These are phyloP conservation scores for Arthrinium puccinioides DNA, from an alignment of 2,329 filamentous ascomycete species.

Conservation along the genomic window DNA sequence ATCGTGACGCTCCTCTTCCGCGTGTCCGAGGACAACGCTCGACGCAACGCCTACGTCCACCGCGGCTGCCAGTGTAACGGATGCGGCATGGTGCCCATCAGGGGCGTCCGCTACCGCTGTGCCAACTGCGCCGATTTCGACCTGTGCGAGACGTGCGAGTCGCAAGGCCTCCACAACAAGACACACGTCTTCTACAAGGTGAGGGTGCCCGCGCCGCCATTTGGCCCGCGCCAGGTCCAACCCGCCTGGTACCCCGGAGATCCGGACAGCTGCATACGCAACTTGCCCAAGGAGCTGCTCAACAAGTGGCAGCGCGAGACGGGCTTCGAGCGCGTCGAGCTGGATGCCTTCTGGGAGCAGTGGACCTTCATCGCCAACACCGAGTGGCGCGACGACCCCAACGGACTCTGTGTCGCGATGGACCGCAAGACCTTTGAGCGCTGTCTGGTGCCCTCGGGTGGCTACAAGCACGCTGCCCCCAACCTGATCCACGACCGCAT, in stretches of 20 bases:
- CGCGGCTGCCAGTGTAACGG: constrained; percentile 87
- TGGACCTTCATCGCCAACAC: constrained; percentile 90
- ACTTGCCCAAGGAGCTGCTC: constrained; percentile 60
- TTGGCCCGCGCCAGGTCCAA: constrained; percentile 73
- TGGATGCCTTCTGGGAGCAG: constrained; percentile 94
- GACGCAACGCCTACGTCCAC: constrained; percentile 83
- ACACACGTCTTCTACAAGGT: constrained; percentile 98
- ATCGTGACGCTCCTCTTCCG: constrained; percentile 81
- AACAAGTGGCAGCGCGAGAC: constrained; percentile 64
- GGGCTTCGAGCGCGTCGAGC: constrained; percentile 74
- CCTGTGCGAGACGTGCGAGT: constrained; percentile 88
- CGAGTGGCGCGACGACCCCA: constrained; percentile 75
- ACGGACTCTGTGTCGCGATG: constrained; percentile 72
- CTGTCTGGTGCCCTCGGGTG: constrained; percentile 79
- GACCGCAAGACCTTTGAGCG: constrained; percentile 89
- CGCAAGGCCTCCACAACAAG: constrained; percentile 68
- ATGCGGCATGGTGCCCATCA: constrained; percentile 81
- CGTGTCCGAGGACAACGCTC: constrained; percentile 88
- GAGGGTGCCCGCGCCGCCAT: constrained; percentile 77
- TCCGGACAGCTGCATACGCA: constrained; percentile 61
- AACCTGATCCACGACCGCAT: constrained; percentile 94
- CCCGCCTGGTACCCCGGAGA: constrained; percentile 86
- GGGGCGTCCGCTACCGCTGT: constrained; percentile 87
- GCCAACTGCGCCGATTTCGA: constrained; percentile 95
- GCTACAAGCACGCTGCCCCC: constrained; percentile 67